Base-by-base conservation (phyloP, 1,139 yeast genomes). In the Saccharomyces hybrid region DNA sequence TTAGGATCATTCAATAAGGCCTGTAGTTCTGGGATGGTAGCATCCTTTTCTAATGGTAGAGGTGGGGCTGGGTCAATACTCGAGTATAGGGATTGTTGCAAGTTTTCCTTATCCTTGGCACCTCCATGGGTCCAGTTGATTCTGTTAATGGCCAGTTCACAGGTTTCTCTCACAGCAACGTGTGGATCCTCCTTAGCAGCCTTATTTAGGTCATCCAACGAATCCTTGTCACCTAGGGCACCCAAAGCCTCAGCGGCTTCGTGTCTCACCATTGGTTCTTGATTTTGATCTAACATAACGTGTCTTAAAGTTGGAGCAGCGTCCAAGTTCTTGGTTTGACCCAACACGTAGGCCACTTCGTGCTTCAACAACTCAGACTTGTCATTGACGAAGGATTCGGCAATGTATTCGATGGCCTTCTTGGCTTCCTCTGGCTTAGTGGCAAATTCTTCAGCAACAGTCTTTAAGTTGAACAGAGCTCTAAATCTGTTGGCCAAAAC, bases 241-340 rank as follows among this genome's bases (percentile, higher is more conserved):
- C 99, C 99, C 55, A 95, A 78, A 32, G 98, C 99, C 73, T 95
- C 99, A 11, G 99, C 99, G 23, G 99, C 99, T 73, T 95, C 99
- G 71, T 95, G 99, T 72, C 99, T 86, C 41, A 95, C 99, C 98
- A 95, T 95, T 57, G 88, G 78, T 69, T 86, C 93, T 74, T 95
- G 98, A 51, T 76, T 66, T 28, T 67, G 64, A 68, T 86, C 85
- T 55, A 75, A 73, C 63, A 93, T 78, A 38, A 88, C 95, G n/a
- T 78, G 76, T 69, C 89, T 80, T 60, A 95, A 78, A 55, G 82
- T 78, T 49, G 86, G 84, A 54, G 95, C 88, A 55, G 97, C 91
- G 54, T 80, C 73, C 62, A 84, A 69, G 73, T 91, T 91, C 67
- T 86, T 84, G 52, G 97, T 90, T 73, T 95, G 99, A 48, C 99